Conservation (phyloP, 2,329 filamentous ascomycete species). For the Diaporthe nobilis region DNA sequence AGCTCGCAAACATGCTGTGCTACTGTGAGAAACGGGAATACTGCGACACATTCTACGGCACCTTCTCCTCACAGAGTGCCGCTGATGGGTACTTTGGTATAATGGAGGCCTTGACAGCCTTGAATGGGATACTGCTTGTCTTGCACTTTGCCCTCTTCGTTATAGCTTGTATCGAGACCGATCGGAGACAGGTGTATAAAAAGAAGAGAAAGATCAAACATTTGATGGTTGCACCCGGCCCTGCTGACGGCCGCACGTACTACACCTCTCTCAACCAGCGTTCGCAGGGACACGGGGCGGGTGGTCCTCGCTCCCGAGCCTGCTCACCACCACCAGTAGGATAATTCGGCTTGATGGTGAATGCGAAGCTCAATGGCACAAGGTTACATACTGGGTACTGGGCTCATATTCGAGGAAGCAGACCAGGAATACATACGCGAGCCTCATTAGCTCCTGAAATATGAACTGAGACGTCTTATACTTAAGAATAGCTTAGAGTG, state of each 20-base stretch:
- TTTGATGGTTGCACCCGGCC: conserved; percentile 6
- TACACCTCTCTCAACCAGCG: neutral
- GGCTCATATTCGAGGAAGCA: too few species aligned
- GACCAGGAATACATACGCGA: too few species aligned
- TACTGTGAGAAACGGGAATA: too few species aligned
- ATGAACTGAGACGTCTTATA: too few species aligned
- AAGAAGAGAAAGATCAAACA: conserved; percentile 33
- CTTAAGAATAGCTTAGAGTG: too few species aligned
- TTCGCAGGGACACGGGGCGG: neutral
- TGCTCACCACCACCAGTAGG: neutral
- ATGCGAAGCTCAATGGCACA: rapidly evolving
- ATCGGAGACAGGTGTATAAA: conserved; percentile 37
- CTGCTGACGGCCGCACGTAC: conserved; percentile 29
- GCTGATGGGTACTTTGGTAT: conserved; percentile 14
- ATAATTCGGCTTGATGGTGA: neutral
- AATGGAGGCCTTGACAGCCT: conserved; percentile 43
- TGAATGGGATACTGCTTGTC: conserved; percentile 39
- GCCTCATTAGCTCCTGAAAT: too few species aligned
- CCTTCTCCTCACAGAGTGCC: conserved; percentile 11
- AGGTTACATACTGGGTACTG: too few species aligned
- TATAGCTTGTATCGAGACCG: conserved; percentile 42
- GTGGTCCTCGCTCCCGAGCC: neutral
- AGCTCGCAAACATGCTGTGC: conserved; percentile 47
- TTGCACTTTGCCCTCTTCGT: conserved; percentile 42
- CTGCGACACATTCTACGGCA: too few species aligned